A percentile compares a stretch with the other conserved stretches of the same genome.
Evolutionary conservation across 2,329 filamentous ascomycete genomes (phyloP).

Genomic region (Xylariaceae sp.): DNA sequence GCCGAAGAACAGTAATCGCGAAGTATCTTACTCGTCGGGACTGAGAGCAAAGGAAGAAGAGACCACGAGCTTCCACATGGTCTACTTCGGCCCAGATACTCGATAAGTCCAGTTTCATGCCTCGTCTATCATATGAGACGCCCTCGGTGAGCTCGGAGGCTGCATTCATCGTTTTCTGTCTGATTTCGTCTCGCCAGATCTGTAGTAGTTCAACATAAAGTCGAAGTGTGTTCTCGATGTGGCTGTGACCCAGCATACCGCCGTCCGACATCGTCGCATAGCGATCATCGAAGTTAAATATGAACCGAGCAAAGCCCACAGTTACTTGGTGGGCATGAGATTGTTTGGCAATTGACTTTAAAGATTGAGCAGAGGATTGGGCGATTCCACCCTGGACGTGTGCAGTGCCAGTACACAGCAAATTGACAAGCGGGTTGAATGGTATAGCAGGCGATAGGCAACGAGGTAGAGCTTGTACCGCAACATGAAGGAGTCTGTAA

Average conservation of each 20-base stretch:
- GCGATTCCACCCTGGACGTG: conserved; percentile 94
- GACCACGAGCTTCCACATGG: conserved; percentile 90
- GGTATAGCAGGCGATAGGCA: conserved; percentile 88
- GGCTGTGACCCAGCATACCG: conserved; percentile 87
- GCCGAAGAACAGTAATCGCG: conserved; percentile 84
- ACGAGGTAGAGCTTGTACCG: conserved; percentile 91
- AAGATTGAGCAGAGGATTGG: conserved; percentile 82
- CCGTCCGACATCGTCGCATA: conserved; percentile 98
- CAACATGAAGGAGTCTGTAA: conserved; percentile 92
- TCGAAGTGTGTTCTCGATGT: conserved; percentile 90
- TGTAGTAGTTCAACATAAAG: conserved; percentile 91
- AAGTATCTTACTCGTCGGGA: conserved; percentile 85
- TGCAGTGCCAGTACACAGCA: conserved; percentile 93
- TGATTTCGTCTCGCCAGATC: conserved; percentile 98
- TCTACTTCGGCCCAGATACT: conserved; percentile 91
- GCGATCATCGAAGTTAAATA: conserved; percentile 96
- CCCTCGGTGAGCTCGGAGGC: conserved; percentile 63
- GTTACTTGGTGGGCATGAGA: conserved; percentile 93
- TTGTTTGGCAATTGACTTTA: conserved; percentile 93
- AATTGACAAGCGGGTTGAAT: conserved; percentile 89
- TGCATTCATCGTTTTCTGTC: conserved; percentile 75
- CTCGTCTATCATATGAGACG: conserved; percentile 64
- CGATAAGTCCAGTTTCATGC: conserved; percentile 78
- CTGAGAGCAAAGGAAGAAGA: conserved; percentile 97
- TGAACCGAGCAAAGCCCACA: conserved; percentile 94